Conservation (phyloP, 2,329 filamentous ascomycete genomes). For the Clarireedia paspali region DNA sequence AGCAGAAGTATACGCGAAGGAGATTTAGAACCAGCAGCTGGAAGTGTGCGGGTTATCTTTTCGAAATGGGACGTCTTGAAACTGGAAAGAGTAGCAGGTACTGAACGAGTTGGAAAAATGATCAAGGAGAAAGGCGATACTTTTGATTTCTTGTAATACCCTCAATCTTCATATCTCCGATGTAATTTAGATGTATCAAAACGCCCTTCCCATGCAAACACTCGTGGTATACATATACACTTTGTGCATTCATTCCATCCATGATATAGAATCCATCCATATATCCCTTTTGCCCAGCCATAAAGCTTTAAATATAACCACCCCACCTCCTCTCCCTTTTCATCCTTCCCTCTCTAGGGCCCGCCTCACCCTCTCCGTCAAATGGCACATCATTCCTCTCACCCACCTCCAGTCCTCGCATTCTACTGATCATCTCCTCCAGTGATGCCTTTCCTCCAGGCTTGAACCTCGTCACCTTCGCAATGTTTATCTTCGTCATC, state of each 20-base stretch:
- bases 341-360: not conserved
- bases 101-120: slow-evolving; percentile 74
- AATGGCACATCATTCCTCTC: slow-evolving; percentile 23
- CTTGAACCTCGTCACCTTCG: slow-evolving; percentile 75
- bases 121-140: slow-evolving; percentile 77
- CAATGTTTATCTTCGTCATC: slow-evolving; percentile 69
- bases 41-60: slow-evolving; percentile 59
- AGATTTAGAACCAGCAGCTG: slow-evolving; percentile 49
- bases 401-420: slow-evolving; percentile 31
- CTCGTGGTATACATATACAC: slow-evolving; percentile 9
- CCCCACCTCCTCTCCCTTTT: slow-evolving; percentile 8
- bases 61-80: slow-evolving; percentile 85
- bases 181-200: slow-evolving; percentile 6
- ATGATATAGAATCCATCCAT: not conserved
- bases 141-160: slow-evolving; percentile 78
- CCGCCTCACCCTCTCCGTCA: slow-evolving; percentile 3
- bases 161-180: not conserved
- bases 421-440: slow-evolving; percentile 51
- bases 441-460: slow-evolving; percentile 58
- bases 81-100: slow-evolving; percentile 82
- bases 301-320: slow-evolving; percentile 2
- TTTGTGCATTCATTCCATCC: slow-evolving; percentile 5
- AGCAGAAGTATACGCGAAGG: slow-evolving; percentile 49
- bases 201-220: slow-evolving; percentile 9
- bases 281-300: not conserved